A percentile compares a stretch with the other conserved stretches of the same genome.
Conservation (phyloP, 2,329 filamentous ascomycete genomes). For the Talaromyces amestolkiae region DNA sequence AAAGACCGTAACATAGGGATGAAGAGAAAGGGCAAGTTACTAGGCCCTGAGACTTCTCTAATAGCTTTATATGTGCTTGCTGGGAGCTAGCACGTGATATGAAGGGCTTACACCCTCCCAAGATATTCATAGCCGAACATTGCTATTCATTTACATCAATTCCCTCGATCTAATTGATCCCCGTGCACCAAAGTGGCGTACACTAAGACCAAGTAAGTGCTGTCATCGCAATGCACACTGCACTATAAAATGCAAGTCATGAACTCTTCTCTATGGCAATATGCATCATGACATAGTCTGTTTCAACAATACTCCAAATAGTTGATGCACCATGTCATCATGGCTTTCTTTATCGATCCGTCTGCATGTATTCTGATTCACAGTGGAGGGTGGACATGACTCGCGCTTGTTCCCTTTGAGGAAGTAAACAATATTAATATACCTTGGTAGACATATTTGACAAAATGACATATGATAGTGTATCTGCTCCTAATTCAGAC, state of each 20-base stretch:
- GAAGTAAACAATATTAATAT: no score
- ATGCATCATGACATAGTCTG: neutral
- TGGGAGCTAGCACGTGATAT: no score
- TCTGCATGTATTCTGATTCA: neutral
- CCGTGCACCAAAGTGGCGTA: neutral
- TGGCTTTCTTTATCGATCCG: neutral
- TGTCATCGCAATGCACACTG: neutral
- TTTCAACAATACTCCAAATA: neutral
- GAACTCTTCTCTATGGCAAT: neutral
- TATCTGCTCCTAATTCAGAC: neutral
- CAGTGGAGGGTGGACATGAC: neutral
- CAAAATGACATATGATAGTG: neutral
- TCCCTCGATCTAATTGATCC: conserved; percentile 34
- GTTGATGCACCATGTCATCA: neutral
- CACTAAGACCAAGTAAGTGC: neutral
- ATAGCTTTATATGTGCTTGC: no score
- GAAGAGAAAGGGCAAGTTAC: no score
- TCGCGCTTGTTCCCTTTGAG: neutral
- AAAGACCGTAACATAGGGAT: no score
- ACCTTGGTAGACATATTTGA: neutral
- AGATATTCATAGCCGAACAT: neutral
- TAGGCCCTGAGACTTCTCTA: no score
- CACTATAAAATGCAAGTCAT: neutral
- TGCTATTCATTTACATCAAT: conserved; percentile 25
- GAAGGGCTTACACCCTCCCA: neutral